Evolutionary conservation across 306 rosid genomes (phyloP).

Genomic region (Cucumis sativus): Cucumber_9930_V3 NC_026655.2:11076501-11077000

Average conservation of each 20-base stretch:
- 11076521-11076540: neutral
- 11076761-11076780: conserved; percentile 15
- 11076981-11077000: conserved; percentile 51
- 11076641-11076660: conserved; percentile 36
- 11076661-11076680: conserved; percentile 50
- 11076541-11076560: neutral
- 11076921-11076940: conserved; percentile 15
- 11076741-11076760: conserved; percentile 8
- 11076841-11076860: conserved; percentile 48
- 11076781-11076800: conserved; percentile 50
- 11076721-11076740: conserved; percentile 3
- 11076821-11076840: conserved; percentile 48
- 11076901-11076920: neutral
- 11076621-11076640: conserved; percentile 9
- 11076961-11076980: conserved; percentile 25
- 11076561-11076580: neutral
- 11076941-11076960: conserved; percentile 35
- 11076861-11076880: conserved; percentile 1
- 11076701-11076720: conserved; percentile 78
- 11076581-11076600: neutral
- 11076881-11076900: neutral
- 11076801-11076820: conserved; percentile 67
- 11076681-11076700: conserved; percentile 80
- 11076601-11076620: neutral
- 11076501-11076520: neutral